phyloP scores from a whole-genome alignment of 139 green algal species.

The Closterium sp. region DNA sequence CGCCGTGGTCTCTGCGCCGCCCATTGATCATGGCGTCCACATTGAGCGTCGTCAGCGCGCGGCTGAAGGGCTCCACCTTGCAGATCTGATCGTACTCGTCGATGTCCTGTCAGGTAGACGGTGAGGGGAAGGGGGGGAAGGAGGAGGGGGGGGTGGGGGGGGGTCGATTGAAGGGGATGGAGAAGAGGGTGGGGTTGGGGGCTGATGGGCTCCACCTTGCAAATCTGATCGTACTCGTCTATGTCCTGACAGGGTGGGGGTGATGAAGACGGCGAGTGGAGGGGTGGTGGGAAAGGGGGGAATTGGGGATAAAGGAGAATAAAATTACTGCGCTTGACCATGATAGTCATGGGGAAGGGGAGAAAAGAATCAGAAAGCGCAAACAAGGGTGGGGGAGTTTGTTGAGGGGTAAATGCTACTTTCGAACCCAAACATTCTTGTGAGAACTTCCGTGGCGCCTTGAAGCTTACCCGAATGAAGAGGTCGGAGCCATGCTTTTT shows the following conservation, averaged over 20 bases:
- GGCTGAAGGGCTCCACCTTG: conserved; percentile 68
- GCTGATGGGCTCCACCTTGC: conserved; percentile 66
- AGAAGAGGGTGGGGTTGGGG: conserved; percentile 20
- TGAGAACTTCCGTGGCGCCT: neutral
- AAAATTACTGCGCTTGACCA: too few relatives aligned
- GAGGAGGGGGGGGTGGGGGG: too few relatives aligned
- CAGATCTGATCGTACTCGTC: conserved; percentile 69
- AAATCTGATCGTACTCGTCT: conserved; percentile 64
- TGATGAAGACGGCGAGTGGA: too few relatives aligned
- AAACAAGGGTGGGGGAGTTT: too few relatives aligned
- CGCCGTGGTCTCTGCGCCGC: conserved; percentile 58
- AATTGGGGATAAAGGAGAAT: neutral
- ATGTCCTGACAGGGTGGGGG: conserved; percentile 50
- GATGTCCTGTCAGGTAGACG: conserved; percentile 16
- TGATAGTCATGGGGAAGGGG: too few relatives aligned
- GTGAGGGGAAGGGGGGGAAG: too few relatives aligned
- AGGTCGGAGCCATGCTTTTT: conserved; percentile 54
- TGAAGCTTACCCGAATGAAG: conserved; percentile 33
- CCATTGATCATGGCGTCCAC: conserved; percentile 67
- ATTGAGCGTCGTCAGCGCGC: conserved; percentile 45
- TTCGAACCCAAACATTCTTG: too few relatives aligned
- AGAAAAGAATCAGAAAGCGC: too few relatives aligned
- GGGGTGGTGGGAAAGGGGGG: neutral
- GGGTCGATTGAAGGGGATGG: too few relatives aligned
- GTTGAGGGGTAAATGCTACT: too few relatives aligned